These are phyloP conservation scores for Phytophthora chlamydospora DNA, from an alignment of 352 stramenopile species.

Conservation along the genomic window DNA sequence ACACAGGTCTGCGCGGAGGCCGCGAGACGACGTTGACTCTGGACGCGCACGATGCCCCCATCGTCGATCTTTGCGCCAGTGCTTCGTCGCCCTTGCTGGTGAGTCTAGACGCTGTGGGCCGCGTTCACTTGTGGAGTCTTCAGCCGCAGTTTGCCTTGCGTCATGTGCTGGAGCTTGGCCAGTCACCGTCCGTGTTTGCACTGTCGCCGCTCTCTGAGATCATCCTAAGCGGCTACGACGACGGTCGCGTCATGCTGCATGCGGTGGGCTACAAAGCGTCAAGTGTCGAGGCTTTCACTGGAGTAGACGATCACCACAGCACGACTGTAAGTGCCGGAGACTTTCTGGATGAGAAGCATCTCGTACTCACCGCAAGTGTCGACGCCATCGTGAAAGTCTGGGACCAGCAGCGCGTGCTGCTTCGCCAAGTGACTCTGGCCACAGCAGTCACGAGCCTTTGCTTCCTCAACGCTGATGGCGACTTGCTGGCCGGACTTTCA, in stretches of 20 bases:
- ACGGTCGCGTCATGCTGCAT: conserved; percentile 60
- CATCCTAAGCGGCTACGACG: conserved; percentile 65
- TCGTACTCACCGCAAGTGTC: conserved; percentile 70
- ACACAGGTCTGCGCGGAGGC: conserved; percentile 56
- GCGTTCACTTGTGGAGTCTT: conserved; percentile 62
- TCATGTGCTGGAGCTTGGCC: conserved; percentile 56
- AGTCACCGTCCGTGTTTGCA: conserved; percentile 56
- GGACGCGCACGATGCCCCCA: conserved; percentile 58
- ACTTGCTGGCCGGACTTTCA: conserved; percentile 59
- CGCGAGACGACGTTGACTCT: conserved; percentile 42
- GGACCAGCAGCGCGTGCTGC: conserved; percentile 61
- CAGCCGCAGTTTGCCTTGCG: conserved; percentile 61
- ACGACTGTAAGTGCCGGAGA: conserved; percentile 67
- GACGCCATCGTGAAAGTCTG: conserved; percentile 78
- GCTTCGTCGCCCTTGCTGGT: conserved; percentile 56
- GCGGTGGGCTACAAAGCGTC: conserved; percentile 43
- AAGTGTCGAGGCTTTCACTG: conserved; percentile 43
- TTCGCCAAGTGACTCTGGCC: conserved; percentile 63
- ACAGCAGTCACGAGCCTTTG: conserved; percentile 67
- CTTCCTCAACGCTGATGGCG: conserved; percentile 70
- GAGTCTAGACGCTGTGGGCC: conserved; percentile 51
- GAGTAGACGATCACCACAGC: conserved; percentile 53
- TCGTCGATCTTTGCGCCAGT: conserved; percentile 49
- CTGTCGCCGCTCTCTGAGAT: conserved; percentile 61
- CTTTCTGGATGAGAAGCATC: conserved; percentile 61